Conservation (phyloP, 371 early-diverging fungal genomes). For the Mucor saturninus region DNA sequence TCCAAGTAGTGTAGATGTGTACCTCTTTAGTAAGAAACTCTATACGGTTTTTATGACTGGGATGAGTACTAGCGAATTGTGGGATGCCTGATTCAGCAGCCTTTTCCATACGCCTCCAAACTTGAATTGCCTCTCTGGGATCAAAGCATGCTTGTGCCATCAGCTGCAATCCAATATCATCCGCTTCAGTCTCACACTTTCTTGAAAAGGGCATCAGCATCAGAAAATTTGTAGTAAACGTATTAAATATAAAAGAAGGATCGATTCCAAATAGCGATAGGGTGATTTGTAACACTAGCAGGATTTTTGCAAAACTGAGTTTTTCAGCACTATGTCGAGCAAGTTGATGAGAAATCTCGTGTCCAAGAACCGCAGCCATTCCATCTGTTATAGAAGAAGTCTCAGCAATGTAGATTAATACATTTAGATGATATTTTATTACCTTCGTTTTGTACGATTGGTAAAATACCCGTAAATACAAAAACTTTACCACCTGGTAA, state of each 20-base stretch:
- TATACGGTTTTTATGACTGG: slow-evolving; percentile 76
- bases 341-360: slow-evolving; percentile 88
- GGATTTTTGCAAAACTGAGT: slow-evolving; percentile 74
- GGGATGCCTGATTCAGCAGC: slow-evolving; percentile 35
- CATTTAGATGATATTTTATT: neutral
- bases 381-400: slow-evolving; percentile 56
- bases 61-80: slow-evolving; percentile 89
- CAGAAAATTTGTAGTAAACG: slow-evolving; percentile 59
- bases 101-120: slow-evolving; percentile 67
- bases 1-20: neutral
- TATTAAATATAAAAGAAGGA: slow-evolving; percentile 55
- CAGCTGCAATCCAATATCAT: slow-evolving; percentile 82
- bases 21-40: slow-evolving; percentile 63
- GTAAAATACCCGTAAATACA: slow-evolving; percentile 88
- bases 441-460: slow-evolving; percentile 76
- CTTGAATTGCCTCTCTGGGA: slow-evolving; percentile 73
- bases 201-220: slow-evolving; percentile 85
- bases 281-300: slow-evolving; percentile 56
- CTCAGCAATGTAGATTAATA: neutral
- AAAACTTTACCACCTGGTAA: slow-evolving; percentile 93
- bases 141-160: slow-evolving; percentile 95
- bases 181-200: slow-evolving; percentile 92
- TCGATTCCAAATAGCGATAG: slow-evolving; percentile 51
- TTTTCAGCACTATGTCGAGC: slow-evolving; percentile 85
- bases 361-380: slow-evolving; percentile 92